phyloP scores from a whole-genome alignment of 2,329 filamentous ascomycete genomes.

The Fusarium pseudocircinatum region DNA sequence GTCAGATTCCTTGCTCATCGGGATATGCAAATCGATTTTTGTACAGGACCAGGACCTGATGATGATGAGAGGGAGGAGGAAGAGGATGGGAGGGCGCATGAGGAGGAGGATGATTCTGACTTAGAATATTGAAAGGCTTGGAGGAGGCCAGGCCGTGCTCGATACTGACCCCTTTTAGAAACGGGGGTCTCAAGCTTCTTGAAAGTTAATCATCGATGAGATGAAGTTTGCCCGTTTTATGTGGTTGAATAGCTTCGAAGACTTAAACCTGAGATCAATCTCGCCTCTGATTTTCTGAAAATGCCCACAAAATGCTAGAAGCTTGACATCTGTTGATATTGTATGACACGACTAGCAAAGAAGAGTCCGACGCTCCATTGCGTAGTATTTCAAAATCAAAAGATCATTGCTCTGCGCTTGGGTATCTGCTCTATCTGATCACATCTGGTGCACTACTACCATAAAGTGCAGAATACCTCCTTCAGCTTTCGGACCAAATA shows the following conservation, averaged over 20 bases:
- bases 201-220: neutral
- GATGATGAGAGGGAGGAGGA: too few relatives aligned
- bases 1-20: neutral
- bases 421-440: too few relatives aligned
- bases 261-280: rapidly evolving
- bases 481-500: neutral
- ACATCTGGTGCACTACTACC: neutral
- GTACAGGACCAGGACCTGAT: neutral
- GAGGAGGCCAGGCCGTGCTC: too few relatives aligned
- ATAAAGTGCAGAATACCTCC: neutral
- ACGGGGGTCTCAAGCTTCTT: neutral
- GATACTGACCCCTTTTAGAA: too few relatives aligned
- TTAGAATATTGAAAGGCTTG: neutral
- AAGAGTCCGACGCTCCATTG: rapidly evolving
- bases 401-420: neutral
- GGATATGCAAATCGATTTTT: neutral
- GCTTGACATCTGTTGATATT: rapidly evolving
- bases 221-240: neutral
- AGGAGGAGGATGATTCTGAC: neutral
- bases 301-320: neutral
- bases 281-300: rapidly evolving
- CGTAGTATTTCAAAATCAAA: neutral
- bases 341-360: neutral
- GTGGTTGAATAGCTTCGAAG: neutral
- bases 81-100: too few relatives aligned